A percentile compares a stretch with the other conserved stretches of the same genome.
Conservation (phyloP, 2,329 filamentous ascomycete genomes). For the Fusarium zealandicum region DNA sequence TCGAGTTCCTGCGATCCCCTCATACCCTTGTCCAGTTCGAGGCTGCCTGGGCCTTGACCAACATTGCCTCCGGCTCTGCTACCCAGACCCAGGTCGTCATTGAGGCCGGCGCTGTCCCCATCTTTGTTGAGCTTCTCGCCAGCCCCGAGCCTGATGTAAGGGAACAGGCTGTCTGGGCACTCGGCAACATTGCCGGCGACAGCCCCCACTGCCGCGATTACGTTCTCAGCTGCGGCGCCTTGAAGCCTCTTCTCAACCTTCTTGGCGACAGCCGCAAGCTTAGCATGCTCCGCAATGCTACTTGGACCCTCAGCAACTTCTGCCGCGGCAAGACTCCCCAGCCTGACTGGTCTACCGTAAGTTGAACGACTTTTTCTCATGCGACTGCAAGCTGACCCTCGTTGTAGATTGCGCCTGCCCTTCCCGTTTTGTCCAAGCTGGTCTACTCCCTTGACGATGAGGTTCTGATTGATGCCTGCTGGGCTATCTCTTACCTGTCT, state of each 20-base stretch:
- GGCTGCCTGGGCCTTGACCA: conserved; percentile 98
- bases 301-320: conserved; percentile 99
- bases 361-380: conserved; percentile 45
- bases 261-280: conserved; percentile 98
- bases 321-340: conserved; percentile 99
- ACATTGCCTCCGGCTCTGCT: conserved; percentile 97
- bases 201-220: conserved; percentile 98
- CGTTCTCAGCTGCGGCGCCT: conserved; percentile 87
- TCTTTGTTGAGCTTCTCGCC: conserved; percentile 94
- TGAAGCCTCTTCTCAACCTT: conserved; percentile 87
- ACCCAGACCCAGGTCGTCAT: conserved; percentile 99
- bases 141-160: conserved; percentile 98
- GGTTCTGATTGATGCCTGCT: conserved; percentile 98
- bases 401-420: conserved; percentile 84
- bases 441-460: conserved; percentile 99
- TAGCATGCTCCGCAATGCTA: conserved; percentile 98
- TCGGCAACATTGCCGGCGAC: conserved; percentile 98
- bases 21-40: conserved; percentile 99
- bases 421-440: conserved; percentile 94
- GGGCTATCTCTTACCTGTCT: conserved; percentile 98
- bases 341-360: conserved; percentile 94
- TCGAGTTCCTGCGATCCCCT: conserved; percentile 96
- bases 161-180: conserved; percentile 97
- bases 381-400: conserved; percentile 9
- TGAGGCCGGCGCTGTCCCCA: conserved; percentile 95